Percentiles rank a stretch among this genome's conserved stretches.
phyloP scores from a whole-genome alignment of 192 early-diverging fungal species.

The Gonapodya prolifera region DNA sequence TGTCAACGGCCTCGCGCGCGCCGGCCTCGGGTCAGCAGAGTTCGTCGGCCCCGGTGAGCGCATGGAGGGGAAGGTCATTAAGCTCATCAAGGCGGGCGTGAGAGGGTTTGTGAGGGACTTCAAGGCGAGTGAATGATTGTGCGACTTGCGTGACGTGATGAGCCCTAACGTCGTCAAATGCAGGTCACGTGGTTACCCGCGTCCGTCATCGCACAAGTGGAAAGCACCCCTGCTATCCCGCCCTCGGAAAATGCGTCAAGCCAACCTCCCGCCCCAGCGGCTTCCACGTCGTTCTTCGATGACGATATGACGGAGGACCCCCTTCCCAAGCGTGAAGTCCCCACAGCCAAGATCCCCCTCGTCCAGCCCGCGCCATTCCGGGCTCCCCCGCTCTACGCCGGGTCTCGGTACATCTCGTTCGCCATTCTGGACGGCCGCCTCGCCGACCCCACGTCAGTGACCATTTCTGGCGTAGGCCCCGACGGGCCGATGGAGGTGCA shows the following conservation, averaged over 20 bases:
- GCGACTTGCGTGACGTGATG: slow-evolving; percentile 3
- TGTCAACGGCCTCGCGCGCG: slow-evolving; percentile 31
- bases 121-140: slow-evolving; percentile 21
- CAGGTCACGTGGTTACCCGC: slow-evolving; percentile 6
- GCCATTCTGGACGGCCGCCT: slow-evolving; percentile 20
- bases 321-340: background rate
- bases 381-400: slow-evolving; percentile 19
- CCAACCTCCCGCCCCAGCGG: slow-evolving; percentile 5
- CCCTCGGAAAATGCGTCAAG: slow-evolving; percentile 12
- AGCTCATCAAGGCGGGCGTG: slow-evolving; percentile 34
- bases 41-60: slow-evolving; percentile 28
- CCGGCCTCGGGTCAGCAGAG: slow-evolving; percentile 30
- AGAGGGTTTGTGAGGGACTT: slow-evolving; percentile 26
- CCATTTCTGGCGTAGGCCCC: slow-evolving; percentile 14
- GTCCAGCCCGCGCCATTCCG: slow-evolving; percentile 22
- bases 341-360: slow-evolving; percentile 7
- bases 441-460: slow-evolving; percentile 15
- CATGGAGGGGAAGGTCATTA: slow-evolving; percentile 35
- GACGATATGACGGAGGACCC: background rate
- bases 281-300: background rate
- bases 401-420: slow-evolving; percentile 22
- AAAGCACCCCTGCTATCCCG: slow-evolving; percentile 15
- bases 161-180: slow-evolving; percentile 17
- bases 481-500: slow-evolving; percentile 27
- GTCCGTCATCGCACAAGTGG: slow-evolving; percentile 1